Evolutionary conservation across 345 rosid species (phyloP), one percentile per base, ranked within the genome.

Genomic region (Jatropha curcas): DNA sequence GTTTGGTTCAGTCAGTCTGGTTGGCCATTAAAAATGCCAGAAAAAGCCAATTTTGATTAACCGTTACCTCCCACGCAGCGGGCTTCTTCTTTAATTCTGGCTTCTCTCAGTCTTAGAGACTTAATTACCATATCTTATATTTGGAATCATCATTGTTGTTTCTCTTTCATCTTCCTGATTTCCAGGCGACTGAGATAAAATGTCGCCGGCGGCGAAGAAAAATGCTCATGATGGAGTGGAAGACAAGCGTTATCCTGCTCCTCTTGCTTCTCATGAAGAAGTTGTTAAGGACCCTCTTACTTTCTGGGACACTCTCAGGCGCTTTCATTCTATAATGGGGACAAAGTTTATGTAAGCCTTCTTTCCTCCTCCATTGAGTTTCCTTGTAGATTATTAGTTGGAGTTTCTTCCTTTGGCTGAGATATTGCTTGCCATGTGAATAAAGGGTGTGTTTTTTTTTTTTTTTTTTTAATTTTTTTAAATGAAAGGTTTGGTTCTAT

Each of bases 241-340:
- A 76, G 69, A 66, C 2, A 82, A 78, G 71, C 85, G 79, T 55
- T 94, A 92, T 62, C 98, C 98, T 10, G 79, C 80, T 17, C 88
- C 97, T 34, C 80, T 92, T 5, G 83, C 88, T 20, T 68, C 84
- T 34, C 97, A 94, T 34, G 91, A 89, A 5, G 84, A 68, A 50
- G 79, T 89, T 45, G 85, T 83, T 14, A 71, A 73, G 51, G 88
- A 88, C 72, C 76, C 84, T 27, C 77, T 65, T 68, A 60, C 73
- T 76, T 94, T 94, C 77, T 89, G 93, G 96, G 97, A 94, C 83
- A 87, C 97, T 25, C 96, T 94, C 51, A 76, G 94, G 77, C 85
- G 93, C 68, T 94, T 94, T 82, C 98, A 94, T 80, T 90, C 85
- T 77, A 31, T 82, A 35, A 74, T 94, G 92, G 86, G 93, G 65